phyloP scores from a whole-genome alignment of 1,284 basidiomycete species.

The Bjerkandera adusta region DNA sequence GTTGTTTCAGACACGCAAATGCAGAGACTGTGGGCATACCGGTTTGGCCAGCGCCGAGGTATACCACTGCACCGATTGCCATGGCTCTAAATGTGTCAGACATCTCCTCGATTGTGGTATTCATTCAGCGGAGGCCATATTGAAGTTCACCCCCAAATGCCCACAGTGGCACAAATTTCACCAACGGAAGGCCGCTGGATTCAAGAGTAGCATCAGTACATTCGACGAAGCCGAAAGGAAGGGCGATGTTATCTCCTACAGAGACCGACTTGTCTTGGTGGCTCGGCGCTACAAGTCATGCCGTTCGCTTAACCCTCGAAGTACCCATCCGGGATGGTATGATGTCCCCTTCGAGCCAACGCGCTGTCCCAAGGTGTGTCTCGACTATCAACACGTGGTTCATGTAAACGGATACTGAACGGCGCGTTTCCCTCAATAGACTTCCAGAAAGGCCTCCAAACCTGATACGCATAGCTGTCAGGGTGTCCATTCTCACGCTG shows the following conservation, averaged over 20 bases:
- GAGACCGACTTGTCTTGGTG: constrained; percentile 34
- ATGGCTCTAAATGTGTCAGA: constrained; percentile 44
- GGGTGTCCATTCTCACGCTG: too few species aligned
- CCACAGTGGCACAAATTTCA: constrained; percentile 47
- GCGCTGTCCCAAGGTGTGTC: background rate
- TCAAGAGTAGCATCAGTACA: constrained; percentile 19
- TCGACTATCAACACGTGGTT: too few species aligned
- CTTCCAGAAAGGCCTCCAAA: too few species aligned
- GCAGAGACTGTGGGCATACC: constrained; percentile 1
- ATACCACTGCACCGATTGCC: constrained; percentile 50
- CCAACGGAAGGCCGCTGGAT: constrained; percentile 25
- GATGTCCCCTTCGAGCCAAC: constrained; percentile 16
- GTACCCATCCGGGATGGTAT: constrained; percentile 10
- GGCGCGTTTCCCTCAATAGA: too few species aligned
- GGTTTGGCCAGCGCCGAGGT: constrained; percentile 1
- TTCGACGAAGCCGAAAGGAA: constrained; percentile 32
- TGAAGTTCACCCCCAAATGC: constrained; percentile 32
- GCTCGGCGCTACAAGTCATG: constrained; percentile 43
- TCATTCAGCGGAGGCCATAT: constrained; percentile 52
- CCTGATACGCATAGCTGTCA: too few species aligned
- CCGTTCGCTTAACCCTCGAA: constrained; percentile 22
- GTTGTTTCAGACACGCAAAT: constrained; percentile 1
- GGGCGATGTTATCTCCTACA: constrained; percentile 34
- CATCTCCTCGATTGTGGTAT: constrained; percentile 47
- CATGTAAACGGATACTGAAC: too few species aligned